These are phyloP conservation scores for Malbranchea zuffiana DNA, from an alignment of 2,329 filamentous ascomycete genomes.

Conservation along the genomic window DNA sequence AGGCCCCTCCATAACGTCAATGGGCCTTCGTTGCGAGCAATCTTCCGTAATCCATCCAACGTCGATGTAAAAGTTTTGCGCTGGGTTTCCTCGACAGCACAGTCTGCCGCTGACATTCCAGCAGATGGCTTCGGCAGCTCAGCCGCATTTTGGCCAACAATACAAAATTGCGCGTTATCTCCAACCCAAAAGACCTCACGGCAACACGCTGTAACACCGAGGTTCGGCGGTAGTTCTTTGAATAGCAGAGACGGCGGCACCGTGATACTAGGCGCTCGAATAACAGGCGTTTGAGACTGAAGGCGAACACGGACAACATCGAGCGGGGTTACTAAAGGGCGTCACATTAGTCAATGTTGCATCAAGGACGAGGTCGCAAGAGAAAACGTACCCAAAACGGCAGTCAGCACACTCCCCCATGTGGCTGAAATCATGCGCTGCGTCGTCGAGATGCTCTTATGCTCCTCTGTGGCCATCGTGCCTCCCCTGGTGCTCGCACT, in stretches of 20 bases:
- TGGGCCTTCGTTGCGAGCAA: slow-evolving; percentile 82
- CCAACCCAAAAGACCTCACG: slow-evolving; percentile 95
- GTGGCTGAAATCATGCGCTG: slow-evolving; percentile 96
- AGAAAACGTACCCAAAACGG: slow-evolving; percentile 60
- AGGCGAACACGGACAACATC: slow-evolving; percentile 93
- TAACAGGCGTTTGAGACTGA: slow-evolving; percentile 62
- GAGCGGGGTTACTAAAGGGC: slow-evolving; percentile 67
- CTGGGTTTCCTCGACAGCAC: slow-evolving; percentile 78
- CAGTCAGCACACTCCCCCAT: slow-evolving; percentile 79
- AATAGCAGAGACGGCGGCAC: slow-evolving; percentile 36
- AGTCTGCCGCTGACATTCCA: slow-evolving; percentile 46
- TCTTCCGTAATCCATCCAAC: slow-evolving; percentile 83
- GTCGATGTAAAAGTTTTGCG: slow-evolving; percentile 79
- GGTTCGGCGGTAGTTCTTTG: slow-evolving; percentile 64
- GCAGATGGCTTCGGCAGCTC: slow-evolving; percentile 32
- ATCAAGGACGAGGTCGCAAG: slow-evolving; percentile 13
- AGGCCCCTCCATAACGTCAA: slow-evolving; percentile 83
- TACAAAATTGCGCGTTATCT: slow-evolving; percentile 68
- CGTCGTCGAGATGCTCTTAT: slow-evolving; percentile 56
- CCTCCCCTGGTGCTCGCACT: slow-evolving; percentile 3
- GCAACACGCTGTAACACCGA: slow-evolving; percentile 90
- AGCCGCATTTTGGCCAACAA: slow-evolving; percentile 45
- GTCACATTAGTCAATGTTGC: slow-evolving; percentile 8
- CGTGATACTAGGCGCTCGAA: slow-evolving; percentile 36
- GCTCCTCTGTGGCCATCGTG: slow-evolving; percentile 13